A percentile compares a stretch with the other conserved stretches of the same genome.
These are phyloP conservation scores for Arxiozyma slooffiae DNA, from an alignment of 1,139 yeast species.

Conservation along the genomic window DNA sequence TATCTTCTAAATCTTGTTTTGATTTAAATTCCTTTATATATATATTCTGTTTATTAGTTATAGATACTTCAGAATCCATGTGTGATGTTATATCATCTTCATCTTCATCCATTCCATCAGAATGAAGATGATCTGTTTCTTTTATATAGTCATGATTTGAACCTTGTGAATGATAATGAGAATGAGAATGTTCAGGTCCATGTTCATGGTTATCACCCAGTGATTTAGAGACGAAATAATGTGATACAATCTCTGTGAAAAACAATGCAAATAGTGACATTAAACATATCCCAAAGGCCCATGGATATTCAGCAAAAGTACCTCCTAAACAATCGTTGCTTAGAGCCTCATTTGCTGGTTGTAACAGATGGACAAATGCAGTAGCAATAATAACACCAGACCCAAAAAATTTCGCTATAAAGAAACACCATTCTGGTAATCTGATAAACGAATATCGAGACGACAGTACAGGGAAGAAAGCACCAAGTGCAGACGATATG, in stretches of 20 bases:
- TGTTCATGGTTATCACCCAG: constrained; percentile 5
- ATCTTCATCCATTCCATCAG: background rate
- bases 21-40: background rate
- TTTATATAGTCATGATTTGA: background rate
- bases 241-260: constrained; percentile 48
- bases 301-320: constrained; percentile 47
- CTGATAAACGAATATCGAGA: constrained; percentile 45
- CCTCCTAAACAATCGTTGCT: constrained; percentile 46
- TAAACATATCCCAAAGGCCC: constrained; percentile 55
- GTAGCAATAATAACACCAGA: constrained; percentile 89
- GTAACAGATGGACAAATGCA: constrained; percentile 70
- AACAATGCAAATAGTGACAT: constrained; percentile 44
- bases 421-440: constrained; percentile 48
- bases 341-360: constrained; percentile 59
- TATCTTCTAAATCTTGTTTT: background rate
- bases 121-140: constrained; percentile 1
- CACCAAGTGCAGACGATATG: constrained; percentile 47
- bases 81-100: background rate
- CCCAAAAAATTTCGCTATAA: constrained; percentile 73
- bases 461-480: constrained; percentile 50
- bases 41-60: background rate
- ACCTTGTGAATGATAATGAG: background rate
- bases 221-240: constrained; percentile 31
- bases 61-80: background rate
- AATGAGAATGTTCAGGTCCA: constrained; percentile 1